These are phyloP conservation scores for Boletus tomentosulus DNA, from an alignment of 768 basidiomycete species.

Conservation along the genomic window DNA sequence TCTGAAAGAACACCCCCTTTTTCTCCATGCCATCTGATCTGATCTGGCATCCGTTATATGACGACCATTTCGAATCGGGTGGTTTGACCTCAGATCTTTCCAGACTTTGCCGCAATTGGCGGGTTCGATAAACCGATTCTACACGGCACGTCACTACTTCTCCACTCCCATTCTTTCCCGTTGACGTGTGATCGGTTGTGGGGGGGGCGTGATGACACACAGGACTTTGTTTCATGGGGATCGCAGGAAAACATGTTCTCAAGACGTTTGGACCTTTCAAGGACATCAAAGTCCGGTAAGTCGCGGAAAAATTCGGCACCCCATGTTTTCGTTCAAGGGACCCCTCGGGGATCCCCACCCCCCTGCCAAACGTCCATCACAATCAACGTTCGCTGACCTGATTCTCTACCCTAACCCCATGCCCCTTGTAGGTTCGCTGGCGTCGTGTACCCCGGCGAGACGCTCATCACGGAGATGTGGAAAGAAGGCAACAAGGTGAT, in stretches of 20 bases:
- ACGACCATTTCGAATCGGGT: slow-evolving; percentile 1
- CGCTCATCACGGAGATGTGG: slow-evolving; percentile 97
- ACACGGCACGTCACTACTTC: slow-evolving; percentile 42
- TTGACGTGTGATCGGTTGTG: neutral
- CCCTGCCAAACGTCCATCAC: neutral
- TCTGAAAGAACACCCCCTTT: slow-evolving; percentile 1
- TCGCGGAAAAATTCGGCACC: neutral
- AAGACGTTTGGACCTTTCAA: slow-evolving; percentile 81
- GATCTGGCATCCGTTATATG: neutral
- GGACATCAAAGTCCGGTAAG: slow-evolving; percentile 93
- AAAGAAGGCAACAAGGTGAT: slow-evolving; percentile 88
- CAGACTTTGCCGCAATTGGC: slow-evolving; percentile 92
- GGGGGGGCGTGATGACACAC: neutral
- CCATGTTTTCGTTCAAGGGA: neutral
- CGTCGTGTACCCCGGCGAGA: slow-evolving; percentile 93
- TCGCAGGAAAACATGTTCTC: slow-evolving; percentile 88
- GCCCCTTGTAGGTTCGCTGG: slow-evolving; percentile 64
- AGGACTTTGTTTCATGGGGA: slow-evolving; percentile 89
- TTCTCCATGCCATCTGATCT: neutral
- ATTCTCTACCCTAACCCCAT: neutral
- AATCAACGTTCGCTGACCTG: neutral
- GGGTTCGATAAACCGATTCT: slow-evolving; percentile 90
- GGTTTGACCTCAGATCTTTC: slow-evolving; percentile 60
- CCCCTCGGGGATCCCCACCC: neutral
- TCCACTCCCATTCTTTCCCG: neutral